Base-by-base conservation (phyloP, 371 early-diverging fungal species). In the Rhizopus stolonifer region DNA sequence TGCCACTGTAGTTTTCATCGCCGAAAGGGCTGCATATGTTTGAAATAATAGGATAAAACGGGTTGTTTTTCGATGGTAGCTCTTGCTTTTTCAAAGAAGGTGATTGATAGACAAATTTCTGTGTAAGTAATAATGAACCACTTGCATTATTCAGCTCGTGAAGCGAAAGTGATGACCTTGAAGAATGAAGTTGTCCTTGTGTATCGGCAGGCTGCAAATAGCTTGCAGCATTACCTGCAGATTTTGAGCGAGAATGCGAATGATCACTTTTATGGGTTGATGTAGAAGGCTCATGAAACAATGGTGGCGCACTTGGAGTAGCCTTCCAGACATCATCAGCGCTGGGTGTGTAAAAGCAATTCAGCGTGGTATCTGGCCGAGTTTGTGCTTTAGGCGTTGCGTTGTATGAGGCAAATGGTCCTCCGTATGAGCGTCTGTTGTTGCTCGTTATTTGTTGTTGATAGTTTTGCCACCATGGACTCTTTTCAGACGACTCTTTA, bases 211-310 rank as follows among this genome's bases (percentile, higher is more conserved):
- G 52, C 56, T 40, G 52, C 49, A 38, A 47, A 52, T 29, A 45
- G 3, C 19, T 25, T 15, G 42, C 19, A 7, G 26, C 50, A 1
- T 15, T 39, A 7, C 52, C 42, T 2, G 52, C 61, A 3, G 70
- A 70, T 24, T 65, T 63, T 15, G 70, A 70, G 6, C 70, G 60
- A 24, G 62, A 58, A 33, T 68, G 69, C 25, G 61, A 47, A 56
- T 58, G 46, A 38, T 46, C 61, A 4, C 39, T 45, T 29, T 51
- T 51, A 19, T 29, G 45, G 34, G 49, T 40, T n/a, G 25, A 25
- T 29, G 44, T 45, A 2, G 33, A 42, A 13, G 31, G 48, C 7
- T 24, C 8, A 17, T n/a, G 13, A 1, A 19, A 39, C n/a, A 31
- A 22, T n/a, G 47, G 11, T 7, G 53, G 21, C 26, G 61, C 38